Evolutionary conservation across 768 basidiomycete species (phyloP).

Genomic region (Fistulinella prunicolor): DNA sequence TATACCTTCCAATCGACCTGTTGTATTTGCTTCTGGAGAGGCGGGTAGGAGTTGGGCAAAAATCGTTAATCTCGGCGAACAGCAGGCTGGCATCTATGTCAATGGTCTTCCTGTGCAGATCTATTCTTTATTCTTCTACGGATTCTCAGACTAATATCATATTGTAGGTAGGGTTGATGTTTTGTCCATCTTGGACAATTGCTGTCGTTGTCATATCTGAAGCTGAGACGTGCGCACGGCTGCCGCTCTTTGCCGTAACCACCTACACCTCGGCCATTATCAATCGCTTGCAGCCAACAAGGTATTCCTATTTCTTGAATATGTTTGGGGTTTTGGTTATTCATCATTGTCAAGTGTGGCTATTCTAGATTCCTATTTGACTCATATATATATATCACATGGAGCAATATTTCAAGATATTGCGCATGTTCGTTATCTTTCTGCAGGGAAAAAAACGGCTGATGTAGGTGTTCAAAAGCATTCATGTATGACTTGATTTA

Average conservation of each 20-base stretch:
- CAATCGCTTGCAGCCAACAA: constrained; percentile 42
- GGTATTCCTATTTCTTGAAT: constrained; percentile 30
- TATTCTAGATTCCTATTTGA: constrained; percentile 52
- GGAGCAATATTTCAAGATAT: constrained; percentile 35
- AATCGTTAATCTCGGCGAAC: constrained; percentile 51
- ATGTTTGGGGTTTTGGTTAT: background rate
- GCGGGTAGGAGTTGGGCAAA: constrained; percentile 49
- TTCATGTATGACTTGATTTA: background rate
- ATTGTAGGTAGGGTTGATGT: constrained; percentile 50
- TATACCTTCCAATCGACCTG: constrained; percentile 21
- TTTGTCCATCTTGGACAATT: constrained; percentile 47
- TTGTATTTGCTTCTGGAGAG: constrained; percentile 48
- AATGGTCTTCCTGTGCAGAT: constrained; percentile 44
- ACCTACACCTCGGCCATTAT: constrained; percentile 45
- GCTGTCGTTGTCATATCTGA: constrained; percentile 53
- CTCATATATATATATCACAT: constrained; percentile 44
- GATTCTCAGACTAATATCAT: background rate
- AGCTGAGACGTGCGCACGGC: constrained; percentile 34
- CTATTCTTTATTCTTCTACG: background rate
- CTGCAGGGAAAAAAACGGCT: constrained; percentile 19
- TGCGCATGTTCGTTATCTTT: constrained; percentile 55
- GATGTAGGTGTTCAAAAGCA: constrained; percentile 4
- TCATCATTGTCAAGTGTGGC: constrained; percentile 36
- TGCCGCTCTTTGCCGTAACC: constrained; percentile 53
- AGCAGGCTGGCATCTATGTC: constrained; percentile 44